Base-by-base conservation (phyloP, 2,329 filamentous ascomycete genomes). In the Trichoderma endophyticum region DNA sequence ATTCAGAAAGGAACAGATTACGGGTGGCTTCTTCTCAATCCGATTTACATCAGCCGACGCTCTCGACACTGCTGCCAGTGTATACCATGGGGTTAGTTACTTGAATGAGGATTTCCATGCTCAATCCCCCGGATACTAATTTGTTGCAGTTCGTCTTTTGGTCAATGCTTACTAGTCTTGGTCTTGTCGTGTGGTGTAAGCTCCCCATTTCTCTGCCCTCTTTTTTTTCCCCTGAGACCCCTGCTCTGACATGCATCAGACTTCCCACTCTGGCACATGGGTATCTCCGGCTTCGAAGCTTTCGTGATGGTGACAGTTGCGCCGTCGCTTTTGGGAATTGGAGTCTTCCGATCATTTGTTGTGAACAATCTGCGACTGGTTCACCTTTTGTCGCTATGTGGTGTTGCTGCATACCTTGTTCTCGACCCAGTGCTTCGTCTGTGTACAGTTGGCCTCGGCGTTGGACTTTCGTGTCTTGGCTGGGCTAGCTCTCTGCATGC, bases 221-320 rank as follows among this genome's bases (percentile, higher is more conserved):
- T n/a, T 26, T 32, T 69, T 51, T 18, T 12, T 21, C 21, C 21
- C n/a, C 3, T 11, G 48, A 18, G 48, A 24, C 56, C 30, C 11
- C 21, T 57, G 32, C 36, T 48, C 76, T 79, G 60, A 80, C 66
- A 60, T 68, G 18, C 59, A 28, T 59, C 64, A 94, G 92, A 97
- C 82, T 99, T 99, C 80, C 96, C 96, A 15, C 88, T 99, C 12
- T 99, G 96, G 96, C 90, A 98, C 81, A 99, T 99, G 96, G 96
- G 96, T 32, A 97, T 99, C 73, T 98, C 95, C 4, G 96, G 96
- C 74, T 99, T 96, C 79, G 96, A 99, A 83, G 92, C 91, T 57
- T 86, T 97, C 75, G 91, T 99, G 78, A 92, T 98, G 90, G 89
- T 88, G 64, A 95, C 93, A 4, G 82, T 95, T 66, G 93, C 95